Percentiles rank a stretch among this genome's conserved stretches.
Evolutionary conservation across 176 grass and related monocot genomes (phyloP).

Genomic region (Cocos nucifera): DNA sequence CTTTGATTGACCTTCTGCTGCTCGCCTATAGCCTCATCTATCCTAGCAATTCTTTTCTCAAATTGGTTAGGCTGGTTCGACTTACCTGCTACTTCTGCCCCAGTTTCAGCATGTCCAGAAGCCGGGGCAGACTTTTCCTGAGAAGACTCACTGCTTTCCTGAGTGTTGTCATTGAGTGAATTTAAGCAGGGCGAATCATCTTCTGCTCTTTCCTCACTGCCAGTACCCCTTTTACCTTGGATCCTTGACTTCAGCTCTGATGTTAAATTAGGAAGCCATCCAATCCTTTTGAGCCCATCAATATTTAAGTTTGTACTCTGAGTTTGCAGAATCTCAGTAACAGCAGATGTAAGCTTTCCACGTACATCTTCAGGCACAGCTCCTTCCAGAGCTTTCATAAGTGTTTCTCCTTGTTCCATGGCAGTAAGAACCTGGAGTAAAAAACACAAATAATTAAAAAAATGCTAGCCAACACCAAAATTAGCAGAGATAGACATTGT

Average conservation of each 20-base stretch:
- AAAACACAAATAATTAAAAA: constrained; percentile 1
- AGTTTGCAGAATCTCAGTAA: constrained; percentile 64
- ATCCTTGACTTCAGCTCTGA: constrained; percentile 24
- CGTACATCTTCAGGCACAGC: constrained; percentile 96
- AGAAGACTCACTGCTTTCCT: constrained; percentile 22
- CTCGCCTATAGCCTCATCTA: constrained; percentile 30
- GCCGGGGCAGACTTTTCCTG: constrained; percentile 33
- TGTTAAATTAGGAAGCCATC: constrained; percentile 33
- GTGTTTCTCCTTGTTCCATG: constrained; percentile 71
- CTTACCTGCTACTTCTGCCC: constrained; percentile 28
- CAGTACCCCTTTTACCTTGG: constrained; percentile 34
- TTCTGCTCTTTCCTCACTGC: constrained; percentile 17
- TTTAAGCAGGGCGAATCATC: constrained; percentile 29
- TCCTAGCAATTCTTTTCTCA: constrained; percentile 23
- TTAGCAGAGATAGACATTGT: too few species aligned
- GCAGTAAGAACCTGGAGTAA: constrained; percentile 60
- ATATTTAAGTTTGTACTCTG: constrained; percentile 55
- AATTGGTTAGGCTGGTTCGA: constrained; percentile 29
- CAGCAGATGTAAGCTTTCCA: constrained; percentile 58
- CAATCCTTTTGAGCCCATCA: constrained; percentile 42
- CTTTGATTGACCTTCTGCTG: constrained; percentile 17
- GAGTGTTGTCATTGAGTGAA: constrained; percentile 22
- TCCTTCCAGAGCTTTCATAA: constrained; percentile 87
- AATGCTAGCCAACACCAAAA: too few species aligned
- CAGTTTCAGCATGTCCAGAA: constrained; percentile 31